These are phyloP conservation scores for Begonia peltatifolia DNA, from an alignment of 306 rosid genomes.

Conservation along the genomic window DNA sequence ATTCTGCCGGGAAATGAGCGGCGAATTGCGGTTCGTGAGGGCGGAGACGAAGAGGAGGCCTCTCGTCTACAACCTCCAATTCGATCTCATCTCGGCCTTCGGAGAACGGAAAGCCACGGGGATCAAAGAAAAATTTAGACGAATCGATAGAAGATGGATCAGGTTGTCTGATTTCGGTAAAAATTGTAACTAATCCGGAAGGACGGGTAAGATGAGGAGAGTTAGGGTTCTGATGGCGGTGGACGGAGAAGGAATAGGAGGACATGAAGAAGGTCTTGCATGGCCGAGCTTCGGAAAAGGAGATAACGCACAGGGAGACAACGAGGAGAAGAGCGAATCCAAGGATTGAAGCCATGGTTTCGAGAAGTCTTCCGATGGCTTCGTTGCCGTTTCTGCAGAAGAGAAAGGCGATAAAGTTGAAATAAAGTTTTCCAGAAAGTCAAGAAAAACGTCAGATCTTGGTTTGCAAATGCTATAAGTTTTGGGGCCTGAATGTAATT, in stretches of 20 bases:
- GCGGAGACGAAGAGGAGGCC: slow-evolving; percentile 5
- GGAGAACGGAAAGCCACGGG: slow-evolving; percentile 9
- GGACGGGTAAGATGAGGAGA: slow-evolving; percentile 16
- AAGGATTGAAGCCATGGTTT: slow-evolving; percentile 27
- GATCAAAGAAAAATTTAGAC: slow-evolving; percentile 3
- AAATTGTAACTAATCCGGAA: slow-evolving; percentile 25
- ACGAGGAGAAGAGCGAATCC: slow-evolving; percentile 15
- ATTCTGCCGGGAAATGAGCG: background rate
- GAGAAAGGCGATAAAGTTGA: too few relatives aligned
- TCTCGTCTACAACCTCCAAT: background rate
- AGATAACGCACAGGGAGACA: slow-evolving; percentile 2
- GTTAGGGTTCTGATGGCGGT: slow-evolving; percentile 23
- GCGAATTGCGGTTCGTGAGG: slow-evolving; percentile 17
- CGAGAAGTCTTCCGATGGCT: too few relatives aligned
- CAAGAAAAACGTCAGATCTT: too few relatives aligned
- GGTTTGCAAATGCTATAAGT: too few relatives aligned
- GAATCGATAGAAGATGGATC: background rate
- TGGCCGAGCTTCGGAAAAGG: slow-evolving; percentile 43
- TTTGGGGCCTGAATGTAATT: too few relatives aligned
- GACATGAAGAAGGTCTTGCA: slow-evolving; percentile 60
- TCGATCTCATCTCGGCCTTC: background rate
- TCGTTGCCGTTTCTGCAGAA: too few relatives aligned
- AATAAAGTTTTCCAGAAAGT: too few relatives aligned
- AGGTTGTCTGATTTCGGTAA: slow-evolving; percentile 27
- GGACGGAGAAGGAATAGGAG: slow-evolving; percentile 49